These are phyloP conservation scores for Paramecium sexaurelia DNA, from an alignment of 73 alveolate genomes.

Conservation along the genomic window DNA sequence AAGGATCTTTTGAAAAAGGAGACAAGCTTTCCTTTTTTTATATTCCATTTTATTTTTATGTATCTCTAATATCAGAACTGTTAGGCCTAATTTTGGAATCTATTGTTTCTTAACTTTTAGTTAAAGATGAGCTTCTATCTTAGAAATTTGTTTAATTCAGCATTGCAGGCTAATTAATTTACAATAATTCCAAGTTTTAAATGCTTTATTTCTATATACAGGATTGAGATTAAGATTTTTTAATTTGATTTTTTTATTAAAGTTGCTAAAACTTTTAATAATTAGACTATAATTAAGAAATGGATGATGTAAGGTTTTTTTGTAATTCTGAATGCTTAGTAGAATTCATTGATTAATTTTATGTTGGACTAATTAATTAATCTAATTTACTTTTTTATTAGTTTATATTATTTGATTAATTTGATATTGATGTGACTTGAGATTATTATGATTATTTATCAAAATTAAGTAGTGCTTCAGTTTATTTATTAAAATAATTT, in stretches of 20 bases:
- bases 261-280: constrained; percentile 51
- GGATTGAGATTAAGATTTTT: constrained; percentile 24
- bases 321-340: constrained; percentile 49
- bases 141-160: neutral
- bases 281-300: constrained; percentile 30
- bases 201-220: neutral
- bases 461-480: neutral
- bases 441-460: neutral
- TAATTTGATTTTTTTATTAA: neutral
- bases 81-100: neutral
- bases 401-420: neutral
- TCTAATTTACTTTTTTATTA: constrained; percentile 43
- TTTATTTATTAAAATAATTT: constrained; percentile 41
- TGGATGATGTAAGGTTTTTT: constrained; percentile 28
- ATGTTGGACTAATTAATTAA: constrained; percentile 52
- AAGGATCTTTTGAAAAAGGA: constrained; percentile 42
- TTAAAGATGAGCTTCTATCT: neutral
- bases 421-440: neutral
- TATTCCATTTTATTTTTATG: neutral
- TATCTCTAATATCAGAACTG: neutral
- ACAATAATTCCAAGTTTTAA: neutral
- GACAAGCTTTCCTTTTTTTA: constrained; percentile 47
- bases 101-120: neutral
- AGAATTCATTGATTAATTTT: neutral
- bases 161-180: neutral